Evolutionary conservation across 257 asterid genomes (phyloP).

Genomic region (Plantago ovata): DNA sequence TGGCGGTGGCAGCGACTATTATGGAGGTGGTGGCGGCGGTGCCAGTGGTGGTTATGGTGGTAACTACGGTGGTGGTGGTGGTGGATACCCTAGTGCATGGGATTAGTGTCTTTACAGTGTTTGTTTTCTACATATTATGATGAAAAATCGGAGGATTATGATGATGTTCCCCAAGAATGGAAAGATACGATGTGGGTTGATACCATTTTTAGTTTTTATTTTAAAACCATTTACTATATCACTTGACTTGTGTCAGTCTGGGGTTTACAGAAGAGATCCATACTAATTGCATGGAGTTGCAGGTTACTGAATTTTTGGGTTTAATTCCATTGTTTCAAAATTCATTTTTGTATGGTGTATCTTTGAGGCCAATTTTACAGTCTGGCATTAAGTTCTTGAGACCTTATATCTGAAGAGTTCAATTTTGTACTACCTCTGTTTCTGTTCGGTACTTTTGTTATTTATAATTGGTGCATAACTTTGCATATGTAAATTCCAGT

Average conservation of each 20-base stretch:
- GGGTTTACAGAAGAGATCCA: slow-evolving; percentile 25
- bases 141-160: slow-evolving; percentile 25
- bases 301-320: slow-evolving; percentile 15
- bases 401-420: too few relatives aligned
- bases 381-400: too few relatives aligned
- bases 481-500: too few relatives aligned
- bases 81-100: slow-evolving; percentile 66
- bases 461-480: too few relatives aligned
- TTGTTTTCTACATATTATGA: slow-evolving; percentile 19
- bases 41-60: slow-evolving; percentile 33
- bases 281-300: slow-evolving; percentile 20
- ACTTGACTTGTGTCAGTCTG: slow-evolving; percentile 21
- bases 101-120: slow-evolving; percentile 34
- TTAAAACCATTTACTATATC: slow-evolving; percentile 4
- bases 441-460: too few relatives aligned
- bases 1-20: slow-evolving; percentile 36
- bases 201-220: slow-evolving; percentile 13
- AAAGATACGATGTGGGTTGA: slow-evolving; percentile 15
- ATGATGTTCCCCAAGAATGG: slow-evolving; percentile 18
- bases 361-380: too few relatives aligned
- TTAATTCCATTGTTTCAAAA: neutral
- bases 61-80: slow-evolving; percentile 29
- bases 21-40: slow-evolving; percentile 35
- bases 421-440: too few relatives aligned
- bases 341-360: neutral